Percentiles rank a stretch among this genome's conserved stretches.
Conservation (phyloP, 495 filamentous ascomycete genomes). For the Articulospora tetracladia region DNA sequence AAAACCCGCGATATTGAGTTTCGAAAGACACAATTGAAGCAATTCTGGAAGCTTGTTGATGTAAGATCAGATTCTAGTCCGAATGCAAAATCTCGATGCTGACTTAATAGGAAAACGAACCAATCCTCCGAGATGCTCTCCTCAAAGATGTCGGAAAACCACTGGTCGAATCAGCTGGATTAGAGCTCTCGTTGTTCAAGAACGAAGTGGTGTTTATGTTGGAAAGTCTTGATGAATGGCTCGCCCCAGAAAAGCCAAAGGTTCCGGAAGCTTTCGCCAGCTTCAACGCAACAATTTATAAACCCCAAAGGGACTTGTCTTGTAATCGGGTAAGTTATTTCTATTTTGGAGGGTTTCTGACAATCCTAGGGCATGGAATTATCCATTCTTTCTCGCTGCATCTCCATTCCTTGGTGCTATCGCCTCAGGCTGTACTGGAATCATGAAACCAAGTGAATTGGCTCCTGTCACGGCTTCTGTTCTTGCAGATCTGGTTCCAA, state of each 20-base stretch:
- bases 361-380: not conserved
- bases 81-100: not conserved
- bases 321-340: not conserved
- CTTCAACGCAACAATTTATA: not conserved
- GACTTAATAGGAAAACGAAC: not conserved
- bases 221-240: not conserved
- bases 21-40: not conserved
- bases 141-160: not conserved
- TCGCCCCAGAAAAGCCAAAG: not conserved
- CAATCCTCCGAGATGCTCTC: not conserved
- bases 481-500: slow-evolving; percentile 49
- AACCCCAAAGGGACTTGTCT: not conserved
- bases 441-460: slow-evolving; percentile 70
- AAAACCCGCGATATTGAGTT: not conserved
- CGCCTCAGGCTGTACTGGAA: slow-evolving; percentile 64
- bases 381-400: not conserved
- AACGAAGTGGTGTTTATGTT: not conserved
- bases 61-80: not conserved
- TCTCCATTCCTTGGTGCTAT: slow-evolving; percentile 65
- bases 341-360: not conserved
- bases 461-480: slow-evolving; percentile 55
- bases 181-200: not conserved
- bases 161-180: not conserved
- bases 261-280: not conserved
- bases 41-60: not conserved